Evolutionary conservation across 2,329 filamentous ascomycete species (phyloP).

Genomic region (Penicillium sp.): DNA sequence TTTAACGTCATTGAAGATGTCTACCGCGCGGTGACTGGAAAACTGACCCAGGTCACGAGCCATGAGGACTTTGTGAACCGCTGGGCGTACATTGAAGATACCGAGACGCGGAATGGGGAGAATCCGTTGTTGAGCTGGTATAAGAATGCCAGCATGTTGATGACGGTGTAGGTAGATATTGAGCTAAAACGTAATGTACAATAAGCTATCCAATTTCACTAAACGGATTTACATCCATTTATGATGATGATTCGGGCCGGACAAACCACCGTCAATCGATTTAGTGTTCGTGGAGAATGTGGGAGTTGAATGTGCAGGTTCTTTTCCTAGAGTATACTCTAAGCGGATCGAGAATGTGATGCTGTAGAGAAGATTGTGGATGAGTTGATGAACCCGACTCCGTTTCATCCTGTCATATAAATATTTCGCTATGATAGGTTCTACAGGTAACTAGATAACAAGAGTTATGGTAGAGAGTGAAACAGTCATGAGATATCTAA

Average conservation of each 20-base stretch:
- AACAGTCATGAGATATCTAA: slow-evolving; percentile 1
- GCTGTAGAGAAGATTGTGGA: too few relatives aligned
- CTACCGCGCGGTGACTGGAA: slow-evolving; percentile 89
- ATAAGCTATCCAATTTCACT: background rate
- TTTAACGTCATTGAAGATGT: slow-evolving; percentile 87
- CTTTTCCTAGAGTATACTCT: too few relatives aligned
- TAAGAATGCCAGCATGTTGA: slow-evolving; percentile 89
- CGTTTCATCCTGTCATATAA: slow-evolving; percentile 7
- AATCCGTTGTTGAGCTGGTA: slow-evolving; percentile 93
- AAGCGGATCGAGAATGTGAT: too few relatives aligned
- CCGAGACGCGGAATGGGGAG: slow-evolving; percentile 83
- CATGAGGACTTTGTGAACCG: slow-evolving; percentile 88
- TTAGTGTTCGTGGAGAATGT: too few relatives aligned
- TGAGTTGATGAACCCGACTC: too few relatives aligned
- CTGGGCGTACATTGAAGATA: slow-evolving; percentile 90
- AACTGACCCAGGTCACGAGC: slow-evolving; percentile 77
- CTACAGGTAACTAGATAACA: background rate
- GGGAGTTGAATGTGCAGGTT: too few relatives aligned
- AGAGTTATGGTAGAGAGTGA: background rate
- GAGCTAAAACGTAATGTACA: slow-evolving; percentile 1
- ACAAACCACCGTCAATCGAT: too few relatives aligned
- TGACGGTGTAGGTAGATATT: slow-evolving; percentile 65
- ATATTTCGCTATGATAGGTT: background rate
- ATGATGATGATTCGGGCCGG: too few relatives aligned
- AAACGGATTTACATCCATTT: too few relatives aligned